Base-by-base conservation (phyloP, 352 stramenopile species). In the Blastocystis hominis region DNA sequence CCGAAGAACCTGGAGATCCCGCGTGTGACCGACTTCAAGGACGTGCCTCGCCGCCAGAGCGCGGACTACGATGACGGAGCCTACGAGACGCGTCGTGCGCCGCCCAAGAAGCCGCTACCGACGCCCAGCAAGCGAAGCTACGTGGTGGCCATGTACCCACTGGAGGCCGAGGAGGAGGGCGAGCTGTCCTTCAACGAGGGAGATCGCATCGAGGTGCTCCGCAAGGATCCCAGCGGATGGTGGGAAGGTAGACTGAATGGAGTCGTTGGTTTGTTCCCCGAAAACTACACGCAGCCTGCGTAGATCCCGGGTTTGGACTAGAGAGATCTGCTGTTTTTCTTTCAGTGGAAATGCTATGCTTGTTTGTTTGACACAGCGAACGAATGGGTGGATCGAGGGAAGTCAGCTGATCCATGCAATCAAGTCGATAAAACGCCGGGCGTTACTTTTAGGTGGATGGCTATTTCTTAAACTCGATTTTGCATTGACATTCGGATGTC, bases 191-290 rank as follows among this genome's bases (percentile, higher is more conserved):
- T 89, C 77, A 34, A 75, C 15, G 55, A 86, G 47, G 81, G 81
- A 20, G 88, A 89, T 64, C 55, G 72, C 9, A 88, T 89, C 47
- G n/a, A 47, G 24, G 70, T 89, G 20, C 47, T 89, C 17, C 36
- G 42, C 6, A 70, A 90, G 68, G 81, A 90, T 59, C 56, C 81
- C 5, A 89, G 77, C 30, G 88, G 88, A 4, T 90, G 88, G 88
- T 90, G 88, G 88, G 86, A 89, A 50, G 88, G 88, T 9, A 50
- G 70, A 2, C 75, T 88, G 40, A 81, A 88, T 46, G 77, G 77
- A 44, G 77, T 62, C 17, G 61, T 56, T 9, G 77, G 77, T 5
- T 44, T 87, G 34, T 87, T 87, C 77, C 77, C 77, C 15, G 62
- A 78, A 30, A 87, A 87, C 66, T 87, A 87, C 20, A 87, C 77